Evolutionary conservation across 108 stramenopile species (phyloP), one percentile per base, ranked within the genome.

Genomic region (Cyclotella cryptica): DNA sequence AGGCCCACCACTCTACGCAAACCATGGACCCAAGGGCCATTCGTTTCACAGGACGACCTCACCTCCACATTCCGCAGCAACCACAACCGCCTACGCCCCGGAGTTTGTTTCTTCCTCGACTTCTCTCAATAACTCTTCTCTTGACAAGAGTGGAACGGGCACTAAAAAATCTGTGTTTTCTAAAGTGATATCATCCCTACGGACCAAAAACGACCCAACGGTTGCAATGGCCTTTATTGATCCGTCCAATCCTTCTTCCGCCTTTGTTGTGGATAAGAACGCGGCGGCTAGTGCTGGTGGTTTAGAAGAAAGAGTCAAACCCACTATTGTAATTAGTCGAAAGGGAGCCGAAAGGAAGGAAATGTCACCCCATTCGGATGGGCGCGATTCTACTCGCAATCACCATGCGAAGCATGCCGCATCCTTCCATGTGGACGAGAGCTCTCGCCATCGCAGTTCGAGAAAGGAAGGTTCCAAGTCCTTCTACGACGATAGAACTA

Each of bases 101-200:
- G 58, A 59, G 58, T 15, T 59, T 26, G 41, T 3, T 22, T 13
- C 29, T 18, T 27, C 22, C 4, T 3, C 41, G 12, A 42, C 24
- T 21, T 53, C 39, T 26, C 29, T 24, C 74, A 45, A 43, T 44
- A 72, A 46, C 49, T n/a, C 21, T 45, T 41, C 28, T 28, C 43
- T 9, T 41, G 66, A 44, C 22, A 54, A 69, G 7, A 21, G 62
- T 24, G 45, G 46, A 6, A 21, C 28, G 43, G 29, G 40, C 66
- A 53, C 45, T 60, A 73, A 69, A 52, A 70, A 64, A 47, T 75
- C 77, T 28, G 57, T 81, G 19, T 81, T 81, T 55, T 27, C 73
- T 28, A 81, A 74, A 75, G 61, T 81, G 40, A 70, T 81, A 35
- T 69, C 66, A 65, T 57, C 60, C 45, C 62, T 81, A 21, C 52